Percentiles rank a stretch among this genome's conserved stretches.
These are phyloP conservation scores for Collybia sordida DNA, from an alignment of 768 basidiomycete genomes.

Conservation along the genomic window DNA sequence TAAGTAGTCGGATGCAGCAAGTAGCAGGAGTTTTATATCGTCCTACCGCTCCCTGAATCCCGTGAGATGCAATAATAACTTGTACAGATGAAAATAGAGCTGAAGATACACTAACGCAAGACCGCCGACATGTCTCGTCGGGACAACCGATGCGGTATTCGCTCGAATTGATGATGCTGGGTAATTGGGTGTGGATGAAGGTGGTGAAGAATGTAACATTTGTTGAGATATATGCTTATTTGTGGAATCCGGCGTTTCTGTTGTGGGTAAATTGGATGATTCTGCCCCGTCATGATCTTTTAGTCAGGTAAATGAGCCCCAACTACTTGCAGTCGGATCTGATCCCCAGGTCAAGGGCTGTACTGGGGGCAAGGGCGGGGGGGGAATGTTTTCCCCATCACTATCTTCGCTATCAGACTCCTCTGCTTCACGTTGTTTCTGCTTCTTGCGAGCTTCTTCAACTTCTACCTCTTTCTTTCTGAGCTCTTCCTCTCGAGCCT, in stretches of 20 bases:
- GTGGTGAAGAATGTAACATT: slow-evolving; percentile 10
- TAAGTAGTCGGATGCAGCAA: not conserved
- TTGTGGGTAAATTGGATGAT: slow-evolving; percentile 2
- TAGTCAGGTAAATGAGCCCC: slow-evolving; percentile 17
- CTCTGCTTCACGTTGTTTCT: slow-evolving; percentile 19
- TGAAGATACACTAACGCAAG: slow-evolving; percentile 18
- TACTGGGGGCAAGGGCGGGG: slow-evolving; percentile 17
- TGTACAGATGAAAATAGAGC: slow-evolving; percentile 24
- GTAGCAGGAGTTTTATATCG: not conserved
- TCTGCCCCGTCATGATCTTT: slow-evolving; percentile 8
- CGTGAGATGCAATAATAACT: slow-evolving; percentile 20
- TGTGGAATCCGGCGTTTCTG: slow-evolving; percentile 14
- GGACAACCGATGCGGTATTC: slow-evolving; percentile 13
- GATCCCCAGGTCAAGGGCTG: slow-evolving; percentile 2
- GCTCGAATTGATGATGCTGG: slow-evolving; percentile 4
- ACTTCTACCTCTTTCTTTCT: slow-evolving; percentile 22
- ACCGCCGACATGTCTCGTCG: slow-evolving; percentile 15
- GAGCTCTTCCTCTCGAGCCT: slow-evolving; percentile 21
- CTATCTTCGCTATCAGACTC: slow-evolving; percentile 38
- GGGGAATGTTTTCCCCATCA: slow-evolving; percentile 39
- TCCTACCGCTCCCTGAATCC: slow-evolving; percentile 8
- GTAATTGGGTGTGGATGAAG: slow-evolving; percentile 1
- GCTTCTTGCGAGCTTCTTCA: slow-evolving; percentile 21
- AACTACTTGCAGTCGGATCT: too few relatives aligned
- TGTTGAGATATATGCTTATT: slow-evolving; percentile 1